phyloP scores from a whole-genome alignment of 495 filamentous ascomycete species.

The Hyaloscypha hepaticicola region DNA sequence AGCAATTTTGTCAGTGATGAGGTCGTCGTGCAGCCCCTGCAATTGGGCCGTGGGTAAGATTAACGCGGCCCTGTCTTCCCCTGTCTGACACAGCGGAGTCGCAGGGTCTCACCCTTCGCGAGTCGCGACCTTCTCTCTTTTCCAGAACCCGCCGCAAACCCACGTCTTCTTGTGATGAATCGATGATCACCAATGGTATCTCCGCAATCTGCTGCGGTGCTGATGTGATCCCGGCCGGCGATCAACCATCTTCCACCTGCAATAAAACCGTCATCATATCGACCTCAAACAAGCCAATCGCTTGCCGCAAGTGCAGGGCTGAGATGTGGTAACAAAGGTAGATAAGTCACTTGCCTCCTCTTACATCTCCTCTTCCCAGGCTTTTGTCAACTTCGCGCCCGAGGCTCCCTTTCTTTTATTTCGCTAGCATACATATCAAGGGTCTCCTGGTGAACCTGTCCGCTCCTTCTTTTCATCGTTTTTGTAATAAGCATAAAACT shows the following conservation, averaged over 20 bases:
- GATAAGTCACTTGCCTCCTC: constrained; percentile 25
- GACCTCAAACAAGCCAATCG: constrained; percentile 24
- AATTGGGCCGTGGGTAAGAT: constrained; percentile 26
- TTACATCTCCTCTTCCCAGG: constrained; percentile 5
- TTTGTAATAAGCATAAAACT: constrained; percentile 24
- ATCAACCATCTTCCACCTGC: constrained; percentile 43
- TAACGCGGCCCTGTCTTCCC: constrained; percentile 21
- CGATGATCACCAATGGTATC: constrained; percentile 9
- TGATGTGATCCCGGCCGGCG: constrained; percentile 41
- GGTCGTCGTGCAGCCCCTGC: constrained; percentile 9
- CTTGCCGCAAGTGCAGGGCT: constrained; percentile 24
- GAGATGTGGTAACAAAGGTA: constrained; percentile 7
- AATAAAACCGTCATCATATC: constrained; percentile 41
- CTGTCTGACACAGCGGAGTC: constrained; percentile 20
- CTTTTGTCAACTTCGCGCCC: constrained; percentile 8
- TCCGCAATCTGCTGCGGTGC: constrained; percentile 26
- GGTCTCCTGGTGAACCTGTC: constrained; percentile 34
- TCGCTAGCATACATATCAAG: constrained; percentile 12
- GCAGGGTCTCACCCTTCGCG: background rate
- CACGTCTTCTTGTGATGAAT: constrained; percentile 2
- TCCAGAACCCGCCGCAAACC: constrained; percentile 23
- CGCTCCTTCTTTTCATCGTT: constrained; percentile 25
- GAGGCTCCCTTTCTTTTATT: constrained; percentile 7
- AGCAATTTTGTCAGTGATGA: constrained; percentile 18
- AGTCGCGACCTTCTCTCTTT: constrained; percentile 6